Conservation (phyloP, 2,329 filamentous ascomycete genomes). For the Aspergillus sp. region DNA sequence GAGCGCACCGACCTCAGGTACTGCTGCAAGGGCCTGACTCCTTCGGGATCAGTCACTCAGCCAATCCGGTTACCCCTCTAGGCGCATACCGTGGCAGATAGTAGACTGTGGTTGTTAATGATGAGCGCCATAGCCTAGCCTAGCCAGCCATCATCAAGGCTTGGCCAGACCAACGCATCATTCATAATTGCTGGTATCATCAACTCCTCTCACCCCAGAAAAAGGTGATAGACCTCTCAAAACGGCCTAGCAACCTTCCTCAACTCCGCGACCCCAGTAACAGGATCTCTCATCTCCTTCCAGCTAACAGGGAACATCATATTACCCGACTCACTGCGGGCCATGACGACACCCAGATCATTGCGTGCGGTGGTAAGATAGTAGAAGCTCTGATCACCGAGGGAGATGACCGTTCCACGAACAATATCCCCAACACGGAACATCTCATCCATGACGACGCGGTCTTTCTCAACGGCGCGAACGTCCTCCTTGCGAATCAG, state of each 20-base stretch:
- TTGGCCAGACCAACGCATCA: too few species aligned
- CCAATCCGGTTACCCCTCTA: not conserved
- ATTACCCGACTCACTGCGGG: conserved; percentile 81
- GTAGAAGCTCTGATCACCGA: conserved; percentile 93
- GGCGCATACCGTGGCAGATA: not conserved
- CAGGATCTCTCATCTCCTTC: conserved; percentile 88
- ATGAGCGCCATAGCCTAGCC: too few species aligned
- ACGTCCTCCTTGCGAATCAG: conserved; percentile 88
- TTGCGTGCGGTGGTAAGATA: conserved; percentile 92
- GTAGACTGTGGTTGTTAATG: too few species aligned
- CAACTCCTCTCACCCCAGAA: conserved; percentile 2
- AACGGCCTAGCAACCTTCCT: conserved; percentile 95
- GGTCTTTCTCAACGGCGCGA: conserved; percentile 91
- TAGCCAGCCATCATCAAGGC: too few species aligned
- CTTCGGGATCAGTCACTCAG: not conserved
- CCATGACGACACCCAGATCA: conserved; percentile 91
- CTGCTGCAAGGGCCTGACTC: not conserved
- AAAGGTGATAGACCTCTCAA: conserved; percentile 48
- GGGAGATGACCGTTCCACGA: conserved; percentile 79
- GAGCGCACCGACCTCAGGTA: not conserved
- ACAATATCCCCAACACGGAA: conserved; percentile 94
- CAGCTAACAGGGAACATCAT: conserved; percentile 91
- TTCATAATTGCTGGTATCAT: not conserved
- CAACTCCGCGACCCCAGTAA: conserved; percentile 72
- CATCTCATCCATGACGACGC: conserved; percentile 84